Conservation (phyloP, 2,329 filamentous ascomycete genomes). For the Ascochyta rabiei region DNA sequence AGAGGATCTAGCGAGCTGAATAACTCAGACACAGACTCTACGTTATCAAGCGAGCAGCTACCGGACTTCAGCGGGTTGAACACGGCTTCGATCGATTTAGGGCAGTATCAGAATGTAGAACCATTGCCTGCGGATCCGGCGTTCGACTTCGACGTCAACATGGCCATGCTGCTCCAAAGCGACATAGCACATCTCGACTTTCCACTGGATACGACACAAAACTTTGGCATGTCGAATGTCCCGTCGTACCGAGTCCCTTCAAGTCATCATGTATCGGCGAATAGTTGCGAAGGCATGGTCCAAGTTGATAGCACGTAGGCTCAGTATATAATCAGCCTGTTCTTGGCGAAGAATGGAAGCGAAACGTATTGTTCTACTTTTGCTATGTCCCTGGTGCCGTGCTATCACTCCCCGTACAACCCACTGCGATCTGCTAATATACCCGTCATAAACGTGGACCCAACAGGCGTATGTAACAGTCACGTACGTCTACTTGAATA, state of each 20-base stretch:
- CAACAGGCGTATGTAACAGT: background rate
- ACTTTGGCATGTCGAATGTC: background rate
- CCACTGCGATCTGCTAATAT: background rate
- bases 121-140: background rate
- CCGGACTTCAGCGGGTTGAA: background rate
- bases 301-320: background rate
- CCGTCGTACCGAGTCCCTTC: background rate
- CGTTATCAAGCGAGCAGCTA: constrained; percentile 3
- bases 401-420: background rate
- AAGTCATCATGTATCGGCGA: background rate
- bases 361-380: background rate
- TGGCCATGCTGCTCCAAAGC: constrained; percentile 19
- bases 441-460: background rate
- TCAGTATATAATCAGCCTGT: background rate
- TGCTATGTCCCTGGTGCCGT: background rate
- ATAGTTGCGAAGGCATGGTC: background rate
- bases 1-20: background rate
- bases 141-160: constrained; percentile 8
- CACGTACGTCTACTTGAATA: background rate
- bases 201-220: background rate
- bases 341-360: background rate
- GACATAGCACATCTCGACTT: background rate
- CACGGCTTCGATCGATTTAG: background rate
- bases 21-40: constrained; percentile 3
- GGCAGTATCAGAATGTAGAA: background rate